phyloP scores from a whole-genome alignment of 1,284 basidiomycete species.

The Singerocomus rubriflavus region DNA sequence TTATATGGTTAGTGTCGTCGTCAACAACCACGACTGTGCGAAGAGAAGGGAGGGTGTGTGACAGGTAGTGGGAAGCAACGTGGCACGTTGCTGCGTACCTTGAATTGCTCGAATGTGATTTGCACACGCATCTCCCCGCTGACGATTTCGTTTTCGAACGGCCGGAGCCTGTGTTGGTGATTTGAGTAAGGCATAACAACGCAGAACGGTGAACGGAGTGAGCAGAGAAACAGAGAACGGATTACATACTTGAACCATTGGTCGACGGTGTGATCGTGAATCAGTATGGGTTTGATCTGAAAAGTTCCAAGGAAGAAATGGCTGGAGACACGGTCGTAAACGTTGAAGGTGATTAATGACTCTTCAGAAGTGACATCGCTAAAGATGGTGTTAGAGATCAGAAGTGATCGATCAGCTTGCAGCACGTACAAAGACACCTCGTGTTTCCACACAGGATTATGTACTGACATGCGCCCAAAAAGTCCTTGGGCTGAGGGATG shows the following conservation, averaged over 20 bases:
- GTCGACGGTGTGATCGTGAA: constrained; percentile 93
- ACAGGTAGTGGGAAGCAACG: constrained; percentile 25
- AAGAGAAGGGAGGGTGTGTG: constrained; percentile 16
- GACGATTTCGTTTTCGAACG: constrained; percentile 78
- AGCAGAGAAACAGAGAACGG: not conserved
- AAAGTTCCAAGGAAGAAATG: constrained; percentile 91
- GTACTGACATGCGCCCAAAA: constrained; percentile 64
- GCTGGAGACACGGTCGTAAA: constrained; percentile 89
- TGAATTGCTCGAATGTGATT: constrained; percentile 88
- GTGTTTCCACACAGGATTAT: constrained; percentile 99
- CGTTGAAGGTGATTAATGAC: constrained; percentile 84
- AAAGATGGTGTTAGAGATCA: constrained; percentile 18
- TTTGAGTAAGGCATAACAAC: constrained; percentile 11
- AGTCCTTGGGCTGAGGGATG: constrained; percentile 45
- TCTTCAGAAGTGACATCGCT: constrained; percentile 95
- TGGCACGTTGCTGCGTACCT: constrained; percentile 47
- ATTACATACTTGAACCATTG: constrained; percentile 89
- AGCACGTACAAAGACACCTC: constrained; percentile 90
- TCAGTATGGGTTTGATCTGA: constrained; percentile 86
- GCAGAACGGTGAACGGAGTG: not conserved
- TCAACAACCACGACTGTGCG: constrained; percentile 21
- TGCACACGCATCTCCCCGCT: constrained; percentile 95
- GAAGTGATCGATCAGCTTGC: constrained; percentile 10
- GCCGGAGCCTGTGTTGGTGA: constrained; percentile 55
- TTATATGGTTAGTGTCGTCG: constrained; percentile 14